These are phyloP conservation scores for Anethum foeniculum DNA, from an alignment of 140 eudicot genomes.

Conservation along the genomic window DNA sequence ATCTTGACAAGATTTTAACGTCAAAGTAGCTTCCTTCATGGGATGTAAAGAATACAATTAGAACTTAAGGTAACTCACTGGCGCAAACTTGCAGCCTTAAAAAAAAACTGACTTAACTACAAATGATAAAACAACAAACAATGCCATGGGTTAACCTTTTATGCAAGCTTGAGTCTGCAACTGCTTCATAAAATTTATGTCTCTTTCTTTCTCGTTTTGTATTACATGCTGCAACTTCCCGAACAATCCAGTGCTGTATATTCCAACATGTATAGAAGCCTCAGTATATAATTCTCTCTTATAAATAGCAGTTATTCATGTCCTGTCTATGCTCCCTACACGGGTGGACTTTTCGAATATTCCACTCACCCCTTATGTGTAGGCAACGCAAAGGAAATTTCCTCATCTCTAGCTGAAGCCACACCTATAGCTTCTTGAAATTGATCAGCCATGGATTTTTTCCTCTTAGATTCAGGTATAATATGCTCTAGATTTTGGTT, in stretches of 20 bases:
- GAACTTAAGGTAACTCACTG: neutral
- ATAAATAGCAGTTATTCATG: neutral
- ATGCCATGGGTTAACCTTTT: conserved; percentile 1
- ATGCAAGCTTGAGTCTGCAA: neutral
- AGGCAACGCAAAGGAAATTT: conserved; percentile 25
- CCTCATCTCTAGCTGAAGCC: conserved; percentile 31
- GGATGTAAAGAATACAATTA: neutral
- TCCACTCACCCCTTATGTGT: conserved; percentile 43
- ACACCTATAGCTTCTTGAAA: conserved; percentile 72
- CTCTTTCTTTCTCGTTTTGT: conserved; percentile 58
- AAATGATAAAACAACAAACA: neutral
- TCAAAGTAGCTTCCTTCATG: conserved; percentile 11
- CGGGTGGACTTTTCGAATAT: neutral
- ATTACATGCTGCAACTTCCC: conserved; percentile 67
- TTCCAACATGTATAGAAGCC: neutral
- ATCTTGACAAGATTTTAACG: conserved; percentile 7
- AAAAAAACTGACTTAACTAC: neutral
- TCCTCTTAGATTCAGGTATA: conserved; percentile 27
- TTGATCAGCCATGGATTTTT: conserved; percentile 57
- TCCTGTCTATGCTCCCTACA: neutral
- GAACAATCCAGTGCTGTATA: conserved; percentile 46
- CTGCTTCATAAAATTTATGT: conserved; percentile 11
- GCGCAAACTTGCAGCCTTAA: neutral
- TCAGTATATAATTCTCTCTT: neutral
- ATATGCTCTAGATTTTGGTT: conserved; percentile 27